Evolutionary conservation across 202 grass and related monocot genomes (phyloP).

Genomic region (Dendrocalamus latiflorus): DNA sequence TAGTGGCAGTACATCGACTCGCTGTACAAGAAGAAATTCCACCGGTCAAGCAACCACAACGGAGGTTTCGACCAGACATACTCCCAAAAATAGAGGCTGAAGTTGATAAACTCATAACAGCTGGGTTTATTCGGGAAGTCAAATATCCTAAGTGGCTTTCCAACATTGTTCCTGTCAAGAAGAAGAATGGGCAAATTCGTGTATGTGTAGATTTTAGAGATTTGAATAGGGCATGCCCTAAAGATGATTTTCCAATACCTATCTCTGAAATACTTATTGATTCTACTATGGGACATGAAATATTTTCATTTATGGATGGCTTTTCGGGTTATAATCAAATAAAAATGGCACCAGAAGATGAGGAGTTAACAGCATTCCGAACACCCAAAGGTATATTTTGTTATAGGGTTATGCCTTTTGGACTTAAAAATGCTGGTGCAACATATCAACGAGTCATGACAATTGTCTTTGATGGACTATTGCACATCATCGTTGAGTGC

Average conservation of each 20-base stretch:
- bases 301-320: neutral
- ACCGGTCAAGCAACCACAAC: neutral
- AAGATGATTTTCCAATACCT: too few relatives aligned
- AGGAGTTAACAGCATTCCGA: neutral
- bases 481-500: neutral
- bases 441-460: neutral
- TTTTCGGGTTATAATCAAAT: conserved; percentile 16
- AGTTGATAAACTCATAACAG: too few relatives aligned
- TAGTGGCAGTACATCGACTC: neutral
- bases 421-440: neutral
- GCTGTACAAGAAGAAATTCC: neutral
- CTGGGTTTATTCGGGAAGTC: too few relatives aligned
- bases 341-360: neutral
- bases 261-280: too few relatives aligned
- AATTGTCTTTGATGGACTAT: neutral
- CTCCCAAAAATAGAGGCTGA: too few relatives aligned
- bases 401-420: conserved; percentile 12
- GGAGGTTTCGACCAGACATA: neutral
- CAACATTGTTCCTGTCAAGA: too few relatives aligned
- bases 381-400: conserved; percentile 8
- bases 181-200: too few relatives aligned
- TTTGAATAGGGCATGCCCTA: too few relatives aligned
- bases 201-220: too few relatives aligned
- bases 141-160: too few relatives aligned
- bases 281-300: too few relatives aligned